Percentiles rank a stretch among this genome's conserved stretches.
These are phyloP conservation scores for Isoetes taiwanensis DNA, from an alignment of 75 land plant genomes.

Conservation along the genomic window DNA sequence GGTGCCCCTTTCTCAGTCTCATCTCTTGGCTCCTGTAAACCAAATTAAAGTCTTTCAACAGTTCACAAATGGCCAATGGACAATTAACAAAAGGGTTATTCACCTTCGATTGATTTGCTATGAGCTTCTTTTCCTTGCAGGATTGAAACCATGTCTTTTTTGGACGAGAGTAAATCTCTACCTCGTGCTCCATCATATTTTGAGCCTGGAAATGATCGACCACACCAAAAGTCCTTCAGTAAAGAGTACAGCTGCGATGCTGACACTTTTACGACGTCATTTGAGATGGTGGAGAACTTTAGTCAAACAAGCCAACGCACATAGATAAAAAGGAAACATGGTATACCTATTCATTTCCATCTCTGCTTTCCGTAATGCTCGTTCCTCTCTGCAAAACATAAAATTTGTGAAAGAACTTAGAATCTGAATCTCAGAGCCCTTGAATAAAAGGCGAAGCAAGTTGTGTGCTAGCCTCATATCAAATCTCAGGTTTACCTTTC, in stretches of 20 bases:
- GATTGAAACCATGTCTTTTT: slow-evolving; percentile 85
- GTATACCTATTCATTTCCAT: slow-evolving; percentile 97
- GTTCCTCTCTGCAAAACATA: slow-evolving; percentile 58
- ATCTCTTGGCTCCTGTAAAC: slow-evolving; percentile 18
- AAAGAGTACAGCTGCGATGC: no score
- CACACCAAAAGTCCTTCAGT: no score
- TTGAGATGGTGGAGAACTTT: no score
- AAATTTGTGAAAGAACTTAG: no score
- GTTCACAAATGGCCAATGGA: not conserved
- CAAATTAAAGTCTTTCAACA: not conserved
- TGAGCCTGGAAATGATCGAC: slow-evolving; percentile 78
- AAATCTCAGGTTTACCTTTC: slow-evolving; percentile 45
- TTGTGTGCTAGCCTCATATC: not conserved
- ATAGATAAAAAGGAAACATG: no score
- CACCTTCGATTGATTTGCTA: no score
- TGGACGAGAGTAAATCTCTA: slow-evolving; percentile 83
- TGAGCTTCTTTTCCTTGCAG: slow-evolving; percentile 53
- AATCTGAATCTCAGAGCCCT: no score
- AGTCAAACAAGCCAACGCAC: no score
- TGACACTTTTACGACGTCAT: no score
- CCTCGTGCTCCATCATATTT: slow-evolving; percentile 80
- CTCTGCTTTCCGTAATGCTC: slow-evolving; percentile 81
- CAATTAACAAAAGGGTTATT: no score
- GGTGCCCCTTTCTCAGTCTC: slow-evolving; percentile 15
- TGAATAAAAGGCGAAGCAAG: no score